Percentiles rank a stretch among this genome's conserved stretches.
These are phyloP conservation scores for Geum urbanum DNA, from an alignment of 306 rosid species.

Conservation along the genomic window DNA sequence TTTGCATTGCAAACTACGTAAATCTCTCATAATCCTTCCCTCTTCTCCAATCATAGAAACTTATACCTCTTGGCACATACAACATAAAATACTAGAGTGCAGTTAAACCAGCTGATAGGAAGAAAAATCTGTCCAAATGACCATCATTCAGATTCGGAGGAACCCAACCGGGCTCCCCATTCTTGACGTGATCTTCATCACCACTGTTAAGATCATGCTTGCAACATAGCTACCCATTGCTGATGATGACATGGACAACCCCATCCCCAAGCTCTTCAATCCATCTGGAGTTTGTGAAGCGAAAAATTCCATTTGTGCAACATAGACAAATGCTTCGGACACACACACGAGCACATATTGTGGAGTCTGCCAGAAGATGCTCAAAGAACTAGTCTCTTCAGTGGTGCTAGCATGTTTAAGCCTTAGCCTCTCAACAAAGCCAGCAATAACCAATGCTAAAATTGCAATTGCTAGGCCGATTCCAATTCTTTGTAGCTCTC, in stretches of 20 bases:
- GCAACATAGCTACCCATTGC: conserved; percentile 57
- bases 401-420: conserved; percentile 24
- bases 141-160: conserved; percentile 57
- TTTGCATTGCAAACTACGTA: background rate
- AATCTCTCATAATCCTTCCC: conserved; percentile 16
- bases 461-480: conserved; percentile 43
- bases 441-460: conserved; percentile 44
- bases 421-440: conserved; percentile 42
- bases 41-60: conserved; percentile 30
- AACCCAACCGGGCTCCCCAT: conserved; percentile 53
- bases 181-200: conserved; percentile 39
- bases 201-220: conserved; percentile 40
- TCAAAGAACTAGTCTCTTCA: conserved; percentile 40
- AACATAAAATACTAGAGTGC: conserved; percentile 33
- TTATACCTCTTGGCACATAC: conserved; percentile 43
- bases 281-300: conserved; percentile 49
- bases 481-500: conserved; percentile 46
- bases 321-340: conserved; percentile 48
- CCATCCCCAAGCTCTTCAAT: conserved; percentile 54
- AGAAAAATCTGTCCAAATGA: conserved; percentile 59
- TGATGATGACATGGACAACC: conserved; percentile 48
- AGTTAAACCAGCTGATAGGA: conserved; percentile 40
- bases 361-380: conserved; percentile 62
- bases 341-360: conserved; percentile 53
- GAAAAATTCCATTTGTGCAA: conserved; percentile 60